Evolutionary conservation across 148 eudicot species (phyloP), one percentile per base, ranked within the genome.

Genomic region (Amaranthus palmeri): DNA sequence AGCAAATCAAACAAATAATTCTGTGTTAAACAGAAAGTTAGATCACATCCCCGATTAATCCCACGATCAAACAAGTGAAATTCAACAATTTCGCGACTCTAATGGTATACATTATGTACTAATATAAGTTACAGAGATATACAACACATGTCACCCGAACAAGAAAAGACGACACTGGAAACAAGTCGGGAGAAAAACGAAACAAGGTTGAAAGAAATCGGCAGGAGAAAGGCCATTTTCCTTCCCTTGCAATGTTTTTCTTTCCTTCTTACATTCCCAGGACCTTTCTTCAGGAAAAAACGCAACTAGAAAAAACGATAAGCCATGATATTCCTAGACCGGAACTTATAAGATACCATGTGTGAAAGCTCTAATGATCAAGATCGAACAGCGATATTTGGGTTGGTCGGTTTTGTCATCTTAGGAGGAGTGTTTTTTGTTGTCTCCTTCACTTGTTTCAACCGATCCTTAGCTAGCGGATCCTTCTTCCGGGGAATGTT

Each of bases 301-400:
- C 48, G 13, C 11, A 58, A 25, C 45, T 45, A 67, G 36, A 25
- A 58, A 59, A 74, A 41, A 47, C 10, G 43, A 53, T 54, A 73
- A 65, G 54, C 67, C 57, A 66, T 71, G 59, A 67, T 73, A 61
- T 65, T 51, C 75, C 65, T 36, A 72, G 62, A 69, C 68, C 52
- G 59, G 41, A 41, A 70, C 54, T 48, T 70, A 60, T 65, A 65
- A 54, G 59, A 74, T 58, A 50, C 50, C 68, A 69, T 47, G 67
- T 70, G 63, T 53, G 56, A 61, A 51, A 72, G 57, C 71, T 76
- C 67, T 50, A 58, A 67, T 5, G 58, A 80, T 83, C 78, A 83
- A 25, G 85, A 86, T 41, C 78, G 79, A 77, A 86, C 90, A 58
- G 87, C 61, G n/a, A 85, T 82, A 53, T 85, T 85, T 5, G 90